A percentile compares a stretch with the other conserved stretches of the same genome.
phyloP scores from a whole-genome alignment of 2,329 filamentous ascomycete genomes.

The Phaeosphaeriaceae sp. region DNA sequence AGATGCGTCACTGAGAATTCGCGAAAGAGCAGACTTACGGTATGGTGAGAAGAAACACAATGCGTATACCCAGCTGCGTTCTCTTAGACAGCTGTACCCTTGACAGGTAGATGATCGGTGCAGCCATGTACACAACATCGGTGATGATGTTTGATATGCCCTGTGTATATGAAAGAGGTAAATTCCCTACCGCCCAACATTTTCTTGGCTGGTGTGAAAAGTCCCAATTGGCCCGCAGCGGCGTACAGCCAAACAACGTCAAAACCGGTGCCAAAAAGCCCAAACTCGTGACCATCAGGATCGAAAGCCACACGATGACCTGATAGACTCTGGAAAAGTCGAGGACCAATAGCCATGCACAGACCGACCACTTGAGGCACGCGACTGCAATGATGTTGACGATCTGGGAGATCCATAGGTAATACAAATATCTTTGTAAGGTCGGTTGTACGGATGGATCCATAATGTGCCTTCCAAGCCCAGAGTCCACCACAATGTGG shows the following conservation, averaged over 20 bases:
- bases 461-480: constrained; percentile 31
- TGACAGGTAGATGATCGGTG: constrained; percentile 35
- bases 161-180: constrained; percentile 24
- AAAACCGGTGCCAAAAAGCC: constrained; percentile 31
- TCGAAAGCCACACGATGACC: constrained; percentile 29
- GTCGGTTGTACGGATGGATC: constrained; percentile 28
- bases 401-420: constrained; percentile 33
- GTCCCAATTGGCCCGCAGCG: constrained; percentile 42
- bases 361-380: constrained; percentile 42
- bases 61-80: constrained; percentile 33
- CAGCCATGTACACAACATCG: constrained; percentile 35
- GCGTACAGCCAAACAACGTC: constrained; percentile 27
- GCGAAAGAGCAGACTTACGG: constrained; percentile 21
- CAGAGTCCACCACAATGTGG: constrained; percentile 25
- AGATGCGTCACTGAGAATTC: neutral
- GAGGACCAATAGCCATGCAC: constrained; percentile 33
- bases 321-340: constrained; percentile 32
- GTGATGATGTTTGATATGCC: constrained; percentile 35
- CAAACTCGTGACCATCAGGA: constrained; percentile 32
- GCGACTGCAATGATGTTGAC: constrained; percentile 39
- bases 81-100: constrained; percentile 31
- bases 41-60: constrained; percentile 37
- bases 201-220: constrained; percentile 16
- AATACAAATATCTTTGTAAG: constrained; percentile 28
- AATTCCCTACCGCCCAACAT: constrained; percentile 21